Conservation (phyloP, 1,139 yeast species). For the Zygosaccharomyces sapae region DNA sequence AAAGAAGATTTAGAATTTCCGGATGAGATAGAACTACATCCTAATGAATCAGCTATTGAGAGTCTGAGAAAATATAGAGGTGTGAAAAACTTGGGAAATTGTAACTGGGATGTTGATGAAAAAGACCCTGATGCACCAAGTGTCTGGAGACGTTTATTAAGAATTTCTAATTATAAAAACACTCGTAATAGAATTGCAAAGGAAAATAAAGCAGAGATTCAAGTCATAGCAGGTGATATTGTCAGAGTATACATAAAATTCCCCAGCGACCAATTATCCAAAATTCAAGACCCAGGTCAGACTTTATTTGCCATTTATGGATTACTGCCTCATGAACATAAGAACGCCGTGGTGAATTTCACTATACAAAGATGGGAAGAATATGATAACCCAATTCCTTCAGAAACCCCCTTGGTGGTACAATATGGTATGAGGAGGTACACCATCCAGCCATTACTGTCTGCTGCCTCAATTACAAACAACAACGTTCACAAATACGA, state of each 20-base stretch:
- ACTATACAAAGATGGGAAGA: constrained; percentile 86
- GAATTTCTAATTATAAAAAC: constrained; percentile 74
- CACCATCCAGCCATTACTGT: constrained; percentile 77
- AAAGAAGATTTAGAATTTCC: constrained; percentile 90
- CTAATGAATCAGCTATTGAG: constrained; percentile 70
- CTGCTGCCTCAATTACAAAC: constrained; percentile 69
- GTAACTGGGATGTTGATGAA: constrained; percentile 88
- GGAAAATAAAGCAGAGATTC: constrained; percentile 53
- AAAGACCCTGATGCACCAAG: constrained; percentile 69
- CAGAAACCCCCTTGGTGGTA: constrained; percentile 72
- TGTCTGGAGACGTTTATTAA: constrained; percentile 70
- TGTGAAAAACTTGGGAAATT: constrained; percentile 70
- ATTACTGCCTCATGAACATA: constrained; percentile 79
- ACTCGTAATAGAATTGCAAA: constrained; percentile 68
- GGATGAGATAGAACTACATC: constrained; percentile 85
- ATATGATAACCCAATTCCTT: constrained; percentile 74
- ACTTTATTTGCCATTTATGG: constrained; percentile 66
- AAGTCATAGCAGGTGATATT: constrained; percentile 62
- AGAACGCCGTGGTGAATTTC: constrained; percentile 76
- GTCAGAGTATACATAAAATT: constrained; percentile 61
- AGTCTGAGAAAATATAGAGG: constrained; percentile 79
- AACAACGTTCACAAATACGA: constrained; percentile 87
- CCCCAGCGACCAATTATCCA: constrained; percentile 48
- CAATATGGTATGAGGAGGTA: constrained; percentile 94
- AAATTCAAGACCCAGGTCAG: constrained; percentile 39